phyloP scores from a whole-genome alignment of 768 basidiomycete genomes.

The Psilocybe cyanescens region DNA sequence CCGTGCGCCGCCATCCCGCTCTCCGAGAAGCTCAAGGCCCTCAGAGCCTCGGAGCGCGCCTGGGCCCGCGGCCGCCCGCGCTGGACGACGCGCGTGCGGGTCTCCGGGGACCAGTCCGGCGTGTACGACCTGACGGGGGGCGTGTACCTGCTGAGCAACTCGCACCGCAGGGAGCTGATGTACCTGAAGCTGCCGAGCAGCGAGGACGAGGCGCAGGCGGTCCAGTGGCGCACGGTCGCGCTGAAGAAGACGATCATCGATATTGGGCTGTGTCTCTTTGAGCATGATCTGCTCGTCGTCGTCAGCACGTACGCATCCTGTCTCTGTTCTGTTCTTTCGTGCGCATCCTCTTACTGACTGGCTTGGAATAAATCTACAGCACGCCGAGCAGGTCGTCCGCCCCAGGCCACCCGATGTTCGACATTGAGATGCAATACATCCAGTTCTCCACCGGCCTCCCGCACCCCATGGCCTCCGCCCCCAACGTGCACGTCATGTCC shows the following conservation, averaged over 20 bases:
- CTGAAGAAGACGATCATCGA: slow-evolving; percentile 39
- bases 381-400: not conserved
- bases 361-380: not conserved
- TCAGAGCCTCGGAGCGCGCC: slow-evolving; percentile 29
- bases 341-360: not conserved
- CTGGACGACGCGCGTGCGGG: slow-evolving; percentile 29
- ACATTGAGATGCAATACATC: slow-evolving; percentile 29
- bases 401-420: not conserved
- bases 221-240: slow-evolving; percentile 31
- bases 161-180: slow-evolving; percentile 28
- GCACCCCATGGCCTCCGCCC: slow-evolving; percentile 37
- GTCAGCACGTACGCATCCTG: slow-evolving; percentile 34
- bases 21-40: slow-evolving; percentile 28
- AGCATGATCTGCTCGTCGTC: slow-evolving; percentile 48
- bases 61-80: slow-evolving; percentile 32
- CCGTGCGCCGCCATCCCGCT: slow-evolving; percentile 23
- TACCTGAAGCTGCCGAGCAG: slow-evolving; percentile 36
- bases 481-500: slow-evolving; percentile 32
- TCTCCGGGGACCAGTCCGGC: slow-evolving; percentile 33
- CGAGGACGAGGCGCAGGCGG: slow-evolving; percentile 22
- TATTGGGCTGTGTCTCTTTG: slow-evolving; percentile 44
- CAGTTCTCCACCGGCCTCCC: slow-evolving; percentile 40
- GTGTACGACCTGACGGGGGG: slow-evolving; percentile 49
- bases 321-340: not conserved
- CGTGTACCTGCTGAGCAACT: slow-evolving; percentile 41